Conservation (phyloP, 371 early-diverging fungal species). For the Mortierella sp. region DNA sequence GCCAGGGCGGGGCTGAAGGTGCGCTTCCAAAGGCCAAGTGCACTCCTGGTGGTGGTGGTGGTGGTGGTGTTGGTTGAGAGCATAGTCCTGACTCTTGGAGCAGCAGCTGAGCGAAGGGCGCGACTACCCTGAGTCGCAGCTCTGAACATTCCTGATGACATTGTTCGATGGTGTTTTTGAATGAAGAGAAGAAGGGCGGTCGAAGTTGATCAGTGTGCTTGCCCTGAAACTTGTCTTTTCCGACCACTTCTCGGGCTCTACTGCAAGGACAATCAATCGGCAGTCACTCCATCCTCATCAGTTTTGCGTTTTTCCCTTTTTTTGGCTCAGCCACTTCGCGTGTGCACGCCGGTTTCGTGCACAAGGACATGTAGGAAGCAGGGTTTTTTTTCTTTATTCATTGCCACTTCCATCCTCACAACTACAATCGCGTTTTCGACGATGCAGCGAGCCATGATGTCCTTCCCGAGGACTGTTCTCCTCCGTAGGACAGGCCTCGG, state of each 20-base stretch:
- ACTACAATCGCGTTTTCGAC: not conserved
- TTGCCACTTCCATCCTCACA: not conserved
- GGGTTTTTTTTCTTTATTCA: not conserved
- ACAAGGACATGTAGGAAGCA: not conserved
- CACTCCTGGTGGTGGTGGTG: not conserved
- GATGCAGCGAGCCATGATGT: slow-evolving; percentile 26
- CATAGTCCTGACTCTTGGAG: slow-evolving; percentile 14
- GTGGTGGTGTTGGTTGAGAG: slow-evolving; percentile 5
- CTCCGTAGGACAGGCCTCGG: slow-evolving; percentile 5
- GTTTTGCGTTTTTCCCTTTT: not conserved
- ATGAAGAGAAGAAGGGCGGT: not conserved
- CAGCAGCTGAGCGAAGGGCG: slow-evolving; percentile 10
- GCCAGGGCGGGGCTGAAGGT: slow-evolving; percentile 29
- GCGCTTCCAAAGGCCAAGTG: slow-evolving; percentile 6
- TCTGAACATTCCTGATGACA: slow-evolving; percentile 41
- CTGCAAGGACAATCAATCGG: no score
- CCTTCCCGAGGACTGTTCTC: slow-evolving; percentile 23
- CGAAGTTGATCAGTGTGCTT: slow-evolving; percentile 3
- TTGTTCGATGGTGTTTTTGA: not conserved
- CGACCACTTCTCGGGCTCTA: not conserved
- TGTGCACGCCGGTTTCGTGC: not conserved
- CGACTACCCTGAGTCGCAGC: slow-evolving; percentile 29
- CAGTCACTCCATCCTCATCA: slow-evolving; percentile 5
- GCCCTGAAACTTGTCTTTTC: not conserved
- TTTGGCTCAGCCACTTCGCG: slow-evolving; percentile 1